Conservation (phyloP, 2,329 filamentous ascomycete species). For the Botrytis pseudocinerea region DNA sequence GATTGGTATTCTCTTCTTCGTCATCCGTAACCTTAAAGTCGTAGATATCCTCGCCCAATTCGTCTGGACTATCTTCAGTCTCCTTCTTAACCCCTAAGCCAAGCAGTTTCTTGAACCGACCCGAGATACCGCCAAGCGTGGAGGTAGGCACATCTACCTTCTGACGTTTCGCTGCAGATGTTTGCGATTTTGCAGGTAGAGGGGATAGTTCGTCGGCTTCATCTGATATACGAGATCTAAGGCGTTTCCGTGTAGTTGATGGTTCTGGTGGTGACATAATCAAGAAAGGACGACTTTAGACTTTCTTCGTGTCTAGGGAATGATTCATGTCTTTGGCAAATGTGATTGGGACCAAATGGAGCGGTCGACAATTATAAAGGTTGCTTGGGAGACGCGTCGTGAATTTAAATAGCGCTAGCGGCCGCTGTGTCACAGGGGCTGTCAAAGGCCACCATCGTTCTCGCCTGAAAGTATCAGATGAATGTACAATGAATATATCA, state of each 20-base stretch:
- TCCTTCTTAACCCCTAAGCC: constrained; percentile 8
- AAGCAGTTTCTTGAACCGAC: constrained; percentile 17
- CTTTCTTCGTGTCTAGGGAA: neutral
- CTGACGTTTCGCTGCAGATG: constrained; percentile 21
- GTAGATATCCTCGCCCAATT: constrained; percentile 23
- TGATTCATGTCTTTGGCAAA: constrained; percentile 7
- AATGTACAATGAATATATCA: neutral
- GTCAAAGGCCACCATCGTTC: neutral
- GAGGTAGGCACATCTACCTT: constrained; percentile 18
- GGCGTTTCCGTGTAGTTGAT: constrained; percentile 22
- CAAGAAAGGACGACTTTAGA: neutral
- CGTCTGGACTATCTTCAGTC: constrained; percentile 13
- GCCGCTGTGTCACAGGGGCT: constrained; percentile 5
- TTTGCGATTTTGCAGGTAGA: constrained; percentile 17
- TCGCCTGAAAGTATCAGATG: neutral
- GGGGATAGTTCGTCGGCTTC: constrained; percentile 21
- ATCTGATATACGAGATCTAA: constrained; percentile 21
- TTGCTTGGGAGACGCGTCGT: constrained; percentile 21
- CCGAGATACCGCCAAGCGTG: constrained; percentile 4
- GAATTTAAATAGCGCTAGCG: constrained; percentile 13
- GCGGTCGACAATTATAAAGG: neutral
- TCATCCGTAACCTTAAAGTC: constrained; percentile 24
- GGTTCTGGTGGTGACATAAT: constrained; percentile 15
- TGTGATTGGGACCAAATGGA: neutral
- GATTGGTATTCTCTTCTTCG: constrained; percentile 20